phyloP scores from a whole-genome alignment of 164 flowering plant species.

The Platanus orientalis region DNA sequence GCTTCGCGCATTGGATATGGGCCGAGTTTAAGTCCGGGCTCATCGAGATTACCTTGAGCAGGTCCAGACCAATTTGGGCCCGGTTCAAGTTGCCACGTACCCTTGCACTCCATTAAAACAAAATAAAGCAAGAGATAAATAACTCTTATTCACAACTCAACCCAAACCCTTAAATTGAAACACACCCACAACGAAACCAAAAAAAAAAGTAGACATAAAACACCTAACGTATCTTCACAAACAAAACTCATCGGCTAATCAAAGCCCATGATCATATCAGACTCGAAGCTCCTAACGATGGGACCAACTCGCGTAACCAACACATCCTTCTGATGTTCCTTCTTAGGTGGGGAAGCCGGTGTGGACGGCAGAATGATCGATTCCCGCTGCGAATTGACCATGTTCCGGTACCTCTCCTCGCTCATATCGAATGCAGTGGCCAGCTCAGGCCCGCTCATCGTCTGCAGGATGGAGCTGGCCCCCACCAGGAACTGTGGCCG shows the following conservation, averaged over 20 bases:
- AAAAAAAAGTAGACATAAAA: no score
- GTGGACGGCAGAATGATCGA: conserved; percentile 56
- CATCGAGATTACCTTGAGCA: no score
- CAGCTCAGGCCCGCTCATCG: conserved; percentile 53
- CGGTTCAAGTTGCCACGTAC: no score
- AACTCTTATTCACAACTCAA: neutral
- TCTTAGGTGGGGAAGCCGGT: conserved; percentile 31
- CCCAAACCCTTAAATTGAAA: neutral
- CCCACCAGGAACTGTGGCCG: conserved; percentile 84
- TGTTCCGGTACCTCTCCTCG: conserved; percentile 23
- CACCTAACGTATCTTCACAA: no score
- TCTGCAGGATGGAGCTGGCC: conserved; percentile 45
- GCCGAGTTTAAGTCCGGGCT: no score
- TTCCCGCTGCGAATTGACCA: conserved; percentile 49
- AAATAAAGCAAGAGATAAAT: no score
- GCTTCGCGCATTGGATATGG: no score
- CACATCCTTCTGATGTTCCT: neutral
- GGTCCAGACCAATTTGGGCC: no score
- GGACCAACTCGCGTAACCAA: neutral
- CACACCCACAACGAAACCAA: neutral
- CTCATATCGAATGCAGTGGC: conserved; percentile 58
- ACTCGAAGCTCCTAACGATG: neutral
- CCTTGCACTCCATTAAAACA: no score
- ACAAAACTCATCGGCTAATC: neutral
- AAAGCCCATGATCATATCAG: neutral